Evolutionary conservation across 768 basidiomycete species (phyloP), one percentile per base, ranked within the genome.

Genomic region (Pulveroboletus sp.): DNA sequence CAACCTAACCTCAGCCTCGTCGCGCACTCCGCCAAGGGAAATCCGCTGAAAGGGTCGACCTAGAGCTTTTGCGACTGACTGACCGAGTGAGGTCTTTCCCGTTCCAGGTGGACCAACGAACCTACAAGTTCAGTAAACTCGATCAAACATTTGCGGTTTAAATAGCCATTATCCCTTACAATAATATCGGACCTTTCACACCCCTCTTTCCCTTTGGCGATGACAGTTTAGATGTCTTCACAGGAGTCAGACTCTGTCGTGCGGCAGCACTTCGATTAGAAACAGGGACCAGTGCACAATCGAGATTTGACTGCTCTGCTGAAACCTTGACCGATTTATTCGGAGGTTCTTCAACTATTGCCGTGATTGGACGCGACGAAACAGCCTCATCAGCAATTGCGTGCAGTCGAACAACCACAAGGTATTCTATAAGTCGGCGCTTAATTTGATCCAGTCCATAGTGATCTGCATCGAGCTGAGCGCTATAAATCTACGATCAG

Each of bases 391-490:
- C 56, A 1, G 62, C 52, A 17, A 73, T 54, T 8, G 71, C 69
- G 39, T 72, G 72, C 43, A 83, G 69, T 52, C 90, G 73, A 31
- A 94, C 84, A 10, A 96, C 87, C 0, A 91, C 93, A 36, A 97
- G 79, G 65, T 92, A 96, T 61, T 96, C 94, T 40, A 95, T 87
- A 3, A 95, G 68, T 9, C 93, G 77, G 55, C 89, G 84, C 76
- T 96, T 97, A 65, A 97, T 86, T 65, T 89, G 90, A 50, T 93
- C 90, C 15, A 97, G 73, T 1, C 94, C 94, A 58, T 84, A 95
- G 66, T 97, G 93, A 52, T 95, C 93, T 11, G 82, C 76, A 58
- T 97, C 93, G 8, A 97, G 80, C 62, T 89, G 91, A 18, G 73
- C 73, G 21, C 68, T 69, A 40, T 15, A 14, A 30, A 21, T 30